Evolutionary conservation across 2,329 filamentous ascomycete genomes (phyloP).

Genomic region (Byssoonygena ceratinophila): DNA sequence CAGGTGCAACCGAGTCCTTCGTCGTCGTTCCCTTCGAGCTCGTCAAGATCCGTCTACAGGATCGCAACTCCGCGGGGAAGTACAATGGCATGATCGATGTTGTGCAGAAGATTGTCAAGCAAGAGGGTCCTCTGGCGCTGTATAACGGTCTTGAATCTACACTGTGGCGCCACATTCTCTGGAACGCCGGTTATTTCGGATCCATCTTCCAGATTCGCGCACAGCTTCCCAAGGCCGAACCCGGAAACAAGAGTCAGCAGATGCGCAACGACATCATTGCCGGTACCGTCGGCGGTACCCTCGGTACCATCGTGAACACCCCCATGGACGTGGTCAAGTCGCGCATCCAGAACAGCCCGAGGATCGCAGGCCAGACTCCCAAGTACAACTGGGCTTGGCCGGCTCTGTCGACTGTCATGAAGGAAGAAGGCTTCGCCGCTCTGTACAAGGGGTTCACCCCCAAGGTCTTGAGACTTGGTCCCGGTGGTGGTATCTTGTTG

Average conservation of each 20-base stretch:
- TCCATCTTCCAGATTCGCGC: slow-evolving; percentile 95
- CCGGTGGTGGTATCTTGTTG: slow-evolving; percentile 52
- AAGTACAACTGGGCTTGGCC: slow-evolving; percentile 99
- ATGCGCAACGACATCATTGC: slow-evolving; percentile 81
- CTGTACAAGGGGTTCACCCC: slow-evolving; percentile 97
- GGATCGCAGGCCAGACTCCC: slow-evolving; percentile 64
- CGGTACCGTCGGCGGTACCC: slow-evolving; percentile 76
- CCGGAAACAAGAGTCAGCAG: slow-evolving; percentile 61
- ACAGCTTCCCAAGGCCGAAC: slow-evolving; percentile 65
- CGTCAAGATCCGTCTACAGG: slow-evolving; percentile 95
- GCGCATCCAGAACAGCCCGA: slow-evolving; percentile 87
- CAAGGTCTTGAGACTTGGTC: slow-evolving; percentile 73
- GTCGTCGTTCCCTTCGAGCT: slow-evolving; percentile 97
- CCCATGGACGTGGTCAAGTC: slow-evolving; percentile 97
- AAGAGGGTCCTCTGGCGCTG: slow-evolving; percentile 74
- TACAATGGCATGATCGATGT: slow-evolving; percentile 47
- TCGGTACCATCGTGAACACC: slow-evolving; percentile 87
- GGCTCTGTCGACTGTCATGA: slow-evolving; percentile 71
- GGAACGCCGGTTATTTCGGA: slow-evolving; percentile 96
- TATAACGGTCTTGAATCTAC: slow-evolving; percentile 97
- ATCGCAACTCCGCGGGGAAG: slow-evolving; percentile 79
- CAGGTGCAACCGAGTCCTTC: slow-evolving; percentile 89
- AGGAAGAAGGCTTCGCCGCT: slow-evolving; percentile 82
- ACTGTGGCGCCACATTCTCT: slow-evolving; percentile 86
- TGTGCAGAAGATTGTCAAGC: slow-evolving; percentile 58